phyloP scores from a whole-genome alignment of 345 rosid genomes.

The Eucalyptus paniculata region DNA sequence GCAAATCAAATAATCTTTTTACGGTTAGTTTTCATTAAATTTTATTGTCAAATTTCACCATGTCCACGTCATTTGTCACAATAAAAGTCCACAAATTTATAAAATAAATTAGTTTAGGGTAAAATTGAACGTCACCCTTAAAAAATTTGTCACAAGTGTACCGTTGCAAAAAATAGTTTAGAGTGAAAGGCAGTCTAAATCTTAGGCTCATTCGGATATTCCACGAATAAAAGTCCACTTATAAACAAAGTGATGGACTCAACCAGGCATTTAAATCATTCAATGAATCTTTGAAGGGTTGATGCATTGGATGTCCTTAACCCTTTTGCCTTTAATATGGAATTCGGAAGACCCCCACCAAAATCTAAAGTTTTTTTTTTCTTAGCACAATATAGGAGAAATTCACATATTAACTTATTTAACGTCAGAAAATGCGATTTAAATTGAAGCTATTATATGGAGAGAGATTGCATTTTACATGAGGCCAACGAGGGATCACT shows the following conservation, averaged over 20 bases:
- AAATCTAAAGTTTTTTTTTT: background rate
- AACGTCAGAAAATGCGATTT: background rate
- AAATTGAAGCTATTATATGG: background rate
- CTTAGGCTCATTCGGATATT: too few relatives aligned
- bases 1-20: background rate
- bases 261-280: background rate
- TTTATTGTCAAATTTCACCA: background rate
- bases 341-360: background rate
- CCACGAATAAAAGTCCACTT: background rate
- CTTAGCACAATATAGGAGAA: background rate
- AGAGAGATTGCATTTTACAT: background rate
- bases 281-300: background rate
- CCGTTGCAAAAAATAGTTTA: too few relatives aligned
- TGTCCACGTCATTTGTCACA: background rate
- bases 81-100: background rate
- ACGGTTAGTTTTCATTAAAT: too few relatives aligned
- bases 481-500: background rate
- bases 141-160: too few relatives aligned
- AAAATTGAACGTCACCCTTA: too few relatives aligned
- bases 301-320: background rate
- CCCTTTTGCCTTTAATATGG: background rate
- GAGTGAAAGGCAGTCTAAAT: too few relatives aligned
- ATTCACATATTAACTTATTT: background rate
- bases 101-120: too few relatives aligned
- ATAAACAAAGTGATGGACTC: background rate